phyloP scores from a whole-genome alignment of 192 early-diverging fungal species.

The Podila epicladia region DNA sequence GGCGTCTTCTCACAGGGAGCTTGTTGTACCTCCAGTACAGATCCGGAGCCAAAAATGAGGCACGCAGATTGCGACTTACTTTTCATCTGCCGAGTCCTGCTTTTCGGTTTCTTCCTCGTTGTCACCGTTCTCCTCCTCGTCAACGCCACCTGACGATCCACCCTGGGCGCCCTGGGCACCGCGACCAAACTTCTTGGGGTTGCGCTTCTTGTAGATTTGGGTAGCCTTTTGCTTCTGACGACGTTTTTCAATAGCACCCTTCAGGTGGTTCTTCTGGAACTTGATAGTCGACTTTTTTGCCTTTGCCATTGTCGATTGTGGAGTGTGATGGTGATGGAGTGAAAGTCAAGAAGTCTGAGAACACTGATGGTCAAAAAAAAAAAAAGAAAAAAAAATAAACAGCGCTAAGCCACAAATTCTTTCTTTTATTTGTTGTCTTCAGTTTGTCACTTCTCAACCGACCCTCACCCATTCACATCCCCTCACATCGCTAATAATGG shows the following conservation, averaged over 20 bases:
- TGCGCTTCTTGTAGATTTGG: conserved; percentile 65
- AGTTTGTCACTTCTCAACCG: too few relatives aligned
- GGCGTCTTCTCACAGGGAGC: not conserved
- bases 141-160: not conserved
- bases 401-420: too few relatives aligned
- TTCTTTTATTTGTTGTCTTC: conserved; percentile 6
- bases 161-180: conserved; percentile 20
- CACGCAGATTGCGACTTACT: conserved; percentile 27
- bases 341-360: not conserved
- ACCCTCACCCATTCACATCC: too few relatives aligned
- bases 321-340: conserved; percentile 1
- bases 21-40: not conserved
- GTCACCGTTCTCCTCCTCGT: conserved; percentile 1
- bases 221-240: conserved; percentile 67
- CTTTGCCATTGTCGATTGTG: conserved; percentile 59
- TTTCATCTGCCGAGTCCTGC: conserved; percentile 24
- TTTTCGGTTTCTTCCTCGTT: conserved; percentile 14
- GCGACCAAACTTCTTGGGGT: conserved; percentile 62
- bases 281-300: conserved; percentile 79
- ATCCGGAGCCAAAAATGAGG: not conserved
- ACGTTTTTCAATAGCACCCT: conserved; percentile 69
- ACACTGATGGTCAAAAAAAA: not conserved
- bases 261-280: conserved; percentile 82
- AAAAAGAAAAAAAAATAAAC: conserved; percentile 1
- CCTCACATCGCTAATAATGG: too few relatives aligned